Conservation (phyloP, 345 rosid genomes). For the Linum lewisii region DNA sequence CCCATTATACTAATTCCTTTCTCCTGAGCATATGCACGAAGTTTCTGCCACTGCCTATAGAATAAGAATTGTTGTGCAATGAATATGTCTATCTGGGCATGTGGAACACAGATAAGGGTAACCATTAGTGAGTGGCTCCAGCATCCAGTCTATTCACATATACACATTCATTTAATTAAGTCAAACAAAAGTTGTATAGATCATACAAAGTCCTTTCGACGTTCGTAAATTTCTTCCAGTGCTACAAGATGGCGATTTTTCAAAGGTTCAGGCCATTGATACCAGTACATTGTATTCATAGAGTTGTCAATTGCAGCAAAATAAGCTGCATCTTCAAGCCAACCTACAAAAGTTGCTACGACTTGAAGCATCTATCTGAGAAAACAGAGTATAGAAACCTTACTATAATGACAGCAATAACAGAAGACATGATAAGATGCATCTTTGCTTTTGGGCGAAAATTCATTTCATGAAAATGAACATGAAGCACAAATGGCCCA, state of each 20-base stretch:
- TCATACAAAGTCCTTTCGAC: conserved; percentile 73
- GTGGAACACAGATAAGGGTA: conserved; percentile 17
- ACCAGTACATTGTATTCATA: conserved; percentile 59
- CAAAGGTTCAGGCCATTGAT: conserved; percentile 76
- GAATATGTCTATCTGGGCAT: conserved; percentile 65
- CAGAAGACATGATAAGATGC: not conserved
- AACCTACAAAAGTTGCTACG: conserved; percentile 36
- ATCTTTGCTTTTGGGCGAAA: not conserved
- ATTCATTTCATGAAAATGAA: not conserved
- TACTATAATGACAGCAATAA: not conserved
- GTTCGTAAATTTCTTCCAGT: conserved; percentile 68
- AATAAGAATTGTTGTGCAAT: conserved; percentile 86
- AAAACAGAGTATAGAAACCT: not conserved
- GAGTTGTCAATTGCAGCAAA: conserved; percentile 81
- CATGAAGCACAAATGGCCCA: not conserved
- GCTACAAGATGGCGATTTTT: conserved; percentile 79
- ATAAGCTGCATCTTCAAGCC: conserved; percentile 97
- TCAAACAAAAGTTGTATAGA: conserved; percentile 14
- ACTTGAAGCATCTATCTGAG: not conserved
- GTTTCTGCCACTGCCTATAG: conserved; percentile 92
- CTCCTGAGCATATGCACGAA: conserved; percentile 51
- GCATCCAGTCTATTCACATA: not conserved
- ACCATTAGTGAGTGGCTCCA: conserved; percentile 5
- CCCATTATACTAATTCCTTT: conserved; percentile 92
- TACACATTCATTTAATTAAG: conserved; percentile 5